A percentile compares a stretch with the other conserved stretches of the same genome.
Evolutionary conservation across 495 filamentous ascomycete species (phyloP).

Genomic region (Paragyromitra xinjiangensis): DNA sequence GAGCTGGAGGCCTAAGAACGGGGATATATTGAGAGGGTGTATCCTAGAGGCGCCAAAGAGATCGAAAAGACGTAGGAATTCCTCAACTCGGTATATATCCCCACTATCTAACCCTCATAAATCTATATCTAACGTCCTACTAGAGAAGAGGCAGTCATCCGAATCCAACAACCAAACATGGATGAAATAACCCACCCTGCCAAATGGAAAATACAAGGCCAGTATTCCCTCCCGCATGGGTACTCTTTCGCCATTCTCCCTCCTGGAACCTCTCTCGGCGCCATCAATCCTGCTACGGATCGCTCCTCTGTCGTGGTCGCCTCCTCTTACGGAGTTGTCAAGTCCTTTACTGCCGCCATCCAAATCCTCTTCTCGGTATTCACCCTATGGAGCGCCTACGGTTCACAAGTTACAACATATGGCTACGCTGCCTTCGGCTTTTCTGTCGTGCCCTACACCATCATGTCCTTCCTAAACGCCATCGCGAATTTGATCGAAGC

Average conservation of each 20-base stretch:
- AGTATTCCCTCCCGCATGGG: slow-evolving; percentile 45
- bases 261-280: slow-evolving; percentile 48
- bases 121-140: slow-evolving; percentile 14
- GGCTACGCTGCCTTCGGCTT: slow-evolving; percentile 64
- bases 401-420: slow-evolving; percentile 59
- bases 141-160: slow-evolving; percentile 45
- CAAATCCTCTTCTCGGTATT: slow-evolving; percentile 60
- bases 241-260: slow-evolving; percentile 49
- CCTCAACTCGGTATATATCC: slow-evolving; percentile 18
- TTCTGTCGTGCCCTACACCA: slow-evolving; percentile 67
- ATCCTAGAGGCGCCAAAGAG: slow-evolving; percentile 39
- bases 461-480: slow-evolving; percentile 74
- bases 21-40: slow-evolving; percentile 55
- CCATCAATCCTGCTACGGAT: slow-evolving; percentile 51
- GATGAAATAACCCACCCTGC: slow-evolving; percentile 15
- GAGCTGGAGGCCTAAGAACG: slow-evolving; percentile 58
- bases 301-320: slow-evolving; percentile 52
- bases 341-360: slow-evolving; percentile 59
- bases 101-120: neutral
- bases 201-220: slow-evolving; percentile 56
- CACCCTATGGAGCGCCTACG: slow-evolving; percentile 60
- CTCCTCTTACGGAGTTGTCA: slow-evolving; percentile 56
- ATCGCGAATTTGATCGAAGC: slow-evolving; percentile 60
- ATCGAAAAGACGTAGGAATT: slow-evolving; percentile 30
- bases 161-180: slow-evolving; percentile 40